phyloP scores from a whole-genome alignment of 164 flowering plant genomes.

The Annona squamosa region DNA sequence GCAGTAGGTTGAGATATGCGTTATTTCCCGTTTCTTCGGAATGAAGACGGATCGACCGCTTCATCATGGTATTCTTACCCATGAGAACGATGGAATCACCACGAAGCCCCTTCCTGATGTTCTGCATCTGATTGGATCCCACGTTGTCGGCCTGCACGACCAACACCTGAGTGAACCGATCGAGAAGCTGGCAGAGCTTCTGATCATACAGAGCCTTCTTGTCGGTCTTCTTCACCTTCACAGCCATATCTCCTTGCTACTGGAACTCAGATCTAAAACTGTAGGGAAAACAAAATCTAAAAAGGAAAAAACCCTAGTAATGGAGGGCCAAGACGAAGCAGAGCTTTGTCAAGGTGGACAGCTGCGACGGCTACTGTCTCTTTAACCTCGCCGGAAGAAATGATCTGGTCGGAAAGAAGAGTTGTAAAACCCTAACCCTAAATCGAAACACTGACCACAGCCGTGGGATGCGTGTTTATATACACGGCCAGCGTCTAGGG shows the following conservation, averaged over 20 bases:
- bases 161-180: constrained; percentile 60
- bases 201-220: constrained; percentile 66
- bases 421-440: not conserved
- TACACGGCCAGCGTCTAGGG: not conserved
- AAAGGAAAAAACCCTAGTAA: not conserved
- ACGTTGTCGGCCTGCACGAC: constrained; percentile 69
- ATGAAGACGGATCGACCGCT: constrained; percentile 32
- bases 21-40: constrained; percentile 41
- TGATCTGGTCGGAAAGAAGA: too few species aligned
- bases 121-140: constrained; percentile 79
- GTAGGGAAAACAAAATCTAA: not conserved
- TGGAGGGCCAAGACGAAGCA: constrained; percentile 61
- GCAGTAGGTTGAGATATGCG: constrained; percentile 31
- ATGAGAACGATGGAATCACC: constrained; percentile 49
- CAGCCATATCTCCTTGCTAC: constrained; percentile 28
- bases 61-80: constrained; percentile 73
- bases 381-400: constrained; percentile 36
- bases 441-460: not conserved
- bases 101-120: constrained; percentile 51
- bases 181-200: constrained; percentile 64
- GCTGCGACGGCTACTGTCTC: constrained; percentile 36
- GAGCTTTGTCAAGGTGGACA: constrained; percentile 61
- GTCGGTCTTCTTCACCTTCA: constrained; percentile 44
- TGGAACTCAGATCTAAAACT: not conserved
- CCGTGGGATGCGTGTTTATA: not conserved